Evolutionary conservation across 805 yeast species (phyloP), one percentile per base, ranked within the genome.

Genomic region (Cyberlindnera saturnus): DNA sequence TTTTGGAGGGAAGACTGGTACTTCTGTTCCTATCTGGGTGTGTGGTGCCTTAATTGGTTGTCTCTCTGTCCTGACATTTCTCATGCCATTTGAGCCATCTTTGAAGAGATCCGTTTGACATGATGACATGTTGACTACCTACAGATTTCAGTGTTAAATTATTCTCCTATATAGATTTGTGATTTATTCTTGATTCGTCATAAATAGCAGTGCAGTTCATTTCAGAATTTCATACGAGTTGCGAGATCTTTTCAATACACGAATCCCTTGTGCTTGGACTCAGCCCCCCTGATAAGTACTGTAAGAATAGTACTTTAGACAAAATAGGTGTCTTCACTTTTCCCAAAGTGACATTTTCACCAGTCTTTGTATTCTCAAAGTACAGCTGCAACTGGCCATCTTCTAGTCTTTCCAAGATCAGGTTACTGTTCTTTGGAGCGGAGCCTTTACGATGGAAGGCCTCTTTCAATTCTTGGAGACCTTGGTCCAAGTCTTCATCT

Each of bases 201-300:
- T 23, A 23, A 18, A 17, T 26, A 3, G 9, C 8, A 13, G 17
- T 17, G 28, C 11, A 15, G 16, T 34, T 14, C 8, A 19, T n/a
- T 15, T 6, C 10, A 8, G 28, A 9, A 18, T 8, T 30, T 44
- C 19, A 57, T 16, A 54, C 60, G 5, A 58, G 41, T 32, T 51
- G 47, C 1, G 57, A 45, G 28, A 69, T 59, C 7, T 64, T 71
- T 34, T 67, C 63, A 18, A 67, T 64, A 43, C 74, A 66, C 36
- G 69, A 64, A 39, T 65, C 64, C 45, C 76, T 65, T 32, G 82
- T 71, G 2, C 74, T 65, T 51, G 75, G 80, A 52, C 82, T 73
- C 51, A 85, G 70, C 1, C 91, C 91, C 49, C 86, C 91, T 50
- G 85, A 75, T 52, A 89, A 63, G 60, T 91, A 90, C 61, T 82